Base-by-base conservation (phyloP, 371 early-diverging fungal genomes). In the Smittium mucronatum region DNA sequence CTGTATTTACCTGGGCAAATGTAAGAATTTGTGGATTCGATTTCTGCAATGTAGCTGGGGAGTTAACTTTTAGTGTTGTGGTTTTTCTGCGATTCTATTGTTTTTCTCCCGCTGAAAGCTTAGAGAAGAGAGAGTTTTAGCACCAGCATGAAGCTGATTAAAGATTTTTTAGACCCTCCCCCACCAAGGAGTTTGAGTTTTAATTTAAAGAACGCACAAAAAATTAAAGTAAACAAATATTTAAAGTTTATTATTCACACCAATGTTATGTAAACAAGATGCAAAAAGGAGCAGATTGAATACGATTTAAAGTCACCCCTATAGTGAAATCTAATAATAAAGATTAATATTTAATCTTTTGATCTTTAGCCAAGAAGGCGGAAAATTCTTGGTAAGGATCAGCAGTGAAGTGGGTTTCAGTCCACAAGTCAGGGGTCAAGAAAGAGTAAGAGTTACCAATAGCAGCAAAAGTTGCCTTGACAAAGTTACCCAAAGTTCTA, bases 401-500 rank as follows among this genome's bases (percentile, higher is more conserved):
- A 88, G 86, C 88, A 78, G 85, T 76, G 87, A 95, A 90, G 76
- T 76, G 80, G 75, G 90, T 90, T 84, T 93, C 92, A 71, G 84
- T 83, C 99, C 99, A 99, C 73, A 97, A 87, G 75, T 93, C 93
- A 71, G 99, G 99, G 73, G 97, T 92, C 81, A 96, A 87, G 93
- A 93, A 96, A 78, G 88, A 88, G 87, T 95, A 97, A 75, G 98
- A 95, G 86, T 93, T 93, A 81, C 90, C 89, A 81, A 99, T 95
- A 78, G 99, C 99, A 79, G 89, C 88, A 83, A 99, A 93, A 75
- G 96, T 93, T 70, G 99, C 99, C 91, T 97, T 97, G 81, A 98
- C 96, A 81, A 98, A 97, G 93, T 99, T 99, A 82, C 99, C 90
- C 69, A 90, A 83, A 71, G 91, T 90, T 77, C 87, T 88, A 81